Evolutionary conservation across 495 filamentous ascomycete species (phyloP), one percentile per base, ranked within the genome.

Genomic region (Hypoxylon crocopeplum): DNA sequence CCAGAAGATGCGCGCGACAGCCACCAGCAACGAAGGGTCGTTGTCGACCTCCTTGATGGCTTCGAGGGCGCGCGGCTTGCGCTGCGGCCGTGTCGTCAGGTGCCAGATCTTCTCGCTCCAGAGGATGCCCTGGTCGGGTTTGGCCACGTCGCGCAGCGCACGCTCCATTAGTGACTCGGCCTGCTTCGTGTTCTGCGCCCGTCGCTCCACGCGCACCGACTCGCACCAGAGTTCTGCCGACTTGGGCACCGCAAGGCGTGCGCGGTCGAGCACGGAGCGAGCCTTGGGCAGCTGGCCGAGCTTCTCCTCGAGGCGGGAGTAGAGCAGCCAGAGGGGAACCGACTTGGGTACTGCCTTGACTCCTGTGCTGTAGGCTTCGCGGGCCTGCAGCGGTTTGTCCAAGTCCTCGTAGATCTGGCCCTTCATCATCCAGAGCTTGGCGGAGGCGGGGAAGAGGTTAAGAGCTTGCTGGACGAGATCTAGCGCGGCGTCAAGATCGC

Each of bases 371-470:
- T 94, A 98, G 0, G 95, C 93, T 69, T 99, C 92, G 39, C 93
- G 84, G 3, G 95, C 94, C 69, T 95, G 88, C 0, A 90, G 86
- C 30, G 89, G 75, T 68, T 89, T 89, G 56, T 79, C 82, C 45
- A 89, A 82, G 12, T 83, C 76, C 63, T 96, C 89, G 81, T 98
- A 99, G 56, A 98, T 91, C 63, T 99, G 94, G 3, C 95, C 94
- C 75, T 98, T 99, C 79, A 96, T 91, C 90, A 97, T 97, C 87
- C 92, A 96, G 8, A 99, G 82, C 70, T 97, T 97, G 48, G 90
- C 85, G 1, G 88, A 84, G 40, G 84, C 84, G 8, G 95, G 93
- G 73, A 94, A 98, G n/a, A 90, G 77, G 48, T 91, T 87, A 0
- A 99, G 79, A 21, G 87, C 95, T 67, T 96, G 85, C 63, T 88